Evolutionary conservation across 345 rosid genomes (phyloP).

Genomic region (Mangifera indica): DNA sequence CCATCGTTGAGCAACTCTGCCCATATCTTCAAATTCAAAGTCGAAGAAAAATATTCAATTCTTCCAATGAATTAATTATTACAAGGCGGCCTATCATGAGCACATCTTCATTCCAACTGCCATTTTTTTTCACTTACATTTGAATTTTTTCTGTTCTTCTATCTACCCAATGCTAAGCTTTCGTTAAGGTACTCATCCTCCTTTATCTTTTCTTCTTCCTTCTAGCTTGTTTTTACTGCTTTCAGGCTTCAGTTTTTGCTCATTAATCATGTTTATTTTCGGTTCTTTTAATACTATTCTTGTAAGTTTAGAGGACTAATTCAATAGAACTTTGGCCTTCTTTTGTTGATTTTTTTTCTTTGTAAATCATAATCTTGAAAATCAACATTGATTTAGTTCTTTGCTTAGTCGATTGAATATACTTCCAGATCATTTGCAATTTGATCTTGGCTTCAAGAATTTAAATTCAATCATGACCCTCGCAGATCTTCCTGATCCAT

Average conservation of each 20-base stretch:
- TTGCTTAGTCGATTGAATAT: not conserved
- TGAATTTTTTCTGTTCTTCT: not conserved
- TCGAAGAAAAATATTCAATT: too few relatives aligned
- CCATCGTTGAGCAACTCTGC: too few relatives aligned
- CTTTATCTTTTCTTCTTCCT: not conserved
- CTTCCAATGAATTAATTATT: too few relatives aligned
- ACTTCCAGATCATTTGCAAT: constrained; percentile 7
- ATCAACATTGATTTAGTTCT: not conserved
- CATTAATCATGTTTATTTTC: not conserved
- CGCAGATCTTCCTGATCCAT: not conserved
- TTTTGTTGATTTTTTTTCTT: not conserved
- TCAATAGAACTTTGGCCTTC: not conserved
- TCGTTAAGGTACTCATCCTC: not conserved
- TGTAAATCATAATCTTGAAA: not conserved
- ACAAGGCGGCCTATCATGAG: too few relatives aligned
- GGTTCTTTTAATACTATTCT: too few relatives aligned
- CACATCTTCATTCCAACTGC: not conserved
- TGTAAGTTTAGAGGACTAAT: not conserved
- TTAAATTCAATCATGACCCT: not conserved
- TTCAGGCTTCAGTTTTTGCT: not conserved
- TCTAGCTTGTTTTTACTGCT: not conserved
- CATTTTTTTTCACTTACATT: not conserved
- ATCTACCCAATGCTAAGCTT: not conserved
- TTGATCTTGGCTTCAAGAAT: not conserved
- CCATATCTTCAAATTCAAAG: not conserved